Conservation (phyloP, 176 grass and related monocot genomes). For the Musa troglodytarum region DNA sequence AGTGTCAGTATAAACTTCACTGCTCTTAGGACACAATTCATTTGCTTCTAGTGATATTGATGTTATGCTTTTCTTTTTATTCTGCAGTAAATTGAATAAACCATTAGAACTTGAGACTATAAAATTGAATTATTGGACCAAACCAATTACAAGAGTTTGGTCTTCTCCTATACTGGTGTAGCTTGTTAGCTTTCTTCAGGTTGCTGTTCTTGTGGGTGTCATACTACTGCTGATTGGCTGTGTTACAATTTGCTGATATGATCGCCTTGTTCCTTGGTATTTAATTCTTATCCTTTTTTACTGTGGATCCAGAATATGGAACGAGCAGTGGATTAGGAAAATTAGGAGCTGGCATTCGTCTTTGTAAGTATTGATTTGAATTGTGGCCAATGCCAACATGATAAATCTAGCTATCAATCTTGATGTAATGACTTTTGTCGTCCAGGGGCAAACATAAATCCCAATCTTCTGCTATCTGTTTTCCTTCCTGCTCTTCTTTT, state of each 20-base stretch:
- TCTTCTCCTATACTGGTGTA: too few species aligned
- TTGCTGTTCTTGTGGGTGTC: too few species aligned
- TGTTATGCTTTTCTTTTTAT: too few species aligned
- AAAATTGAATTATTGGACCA: not conserved
- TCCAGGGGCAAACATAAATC: conserved; percentile 87
- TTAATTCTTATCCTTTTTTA: not conserved
- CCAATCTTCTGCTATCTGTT: conserved; percentile 70
- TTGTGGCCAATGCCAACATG: not conserved
- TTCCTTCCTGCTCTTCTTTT: conserved; percentile 92
- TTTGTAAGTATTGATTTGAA: conserved; percentile 46
- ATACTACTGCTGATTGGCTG: too few species aligned
- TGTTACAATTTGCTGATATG: not conserved
- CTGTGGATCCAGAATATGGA: conserved; percentile 53
- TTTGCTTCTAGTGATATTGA: not conserved
- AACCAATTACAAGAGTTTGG: too few species aligned
- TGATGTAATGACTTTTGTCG: not conserved
- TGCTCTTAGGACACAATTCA: too few species aligned
- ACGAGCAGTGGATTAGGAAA: conserved; percentile 67
- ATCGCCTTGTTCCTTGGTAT: not conserved
- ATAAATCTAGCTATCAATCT: not conserved
- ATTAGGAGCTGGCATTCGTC: conserved; percentile 74
- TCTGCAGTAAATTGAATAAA: too few species aligned
- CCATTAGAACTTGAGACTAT: too few species aligned
- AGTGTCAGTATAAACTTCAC: too few species aligned
- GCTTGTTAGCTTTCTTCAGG: too few species aligned